These are phyloP conservation scores for Talaromyces marneffei DNA, from an alignment of 2,329 filamentous ascomycete genomes.

Conservation along the genomic window DNA sequence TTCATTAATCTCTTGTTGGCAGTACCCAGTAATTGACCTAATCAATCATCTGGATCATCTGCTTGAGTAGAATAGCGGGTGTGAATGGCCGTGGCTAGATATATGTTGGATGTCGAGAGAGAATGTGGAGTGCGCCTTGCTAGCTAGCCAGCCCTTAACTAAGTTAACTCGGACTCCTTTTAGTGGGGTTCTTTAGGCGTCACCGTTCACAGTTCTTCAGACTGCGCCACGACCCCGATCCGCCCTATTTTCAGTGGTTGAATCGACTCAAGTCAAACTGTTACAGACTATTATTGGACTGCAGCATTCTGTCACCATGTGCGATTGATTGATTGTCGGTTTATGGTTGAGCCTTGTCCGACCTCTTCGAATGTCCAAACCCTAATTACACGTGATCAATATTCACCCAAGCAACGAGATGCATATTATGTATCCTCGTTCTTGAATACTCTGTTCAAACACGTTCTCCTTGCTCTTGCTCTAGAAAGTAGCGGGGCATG, in stretches of 20 bases:
- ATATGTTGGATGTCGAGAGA: background rate
- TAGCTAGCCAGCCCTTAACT: background rate
- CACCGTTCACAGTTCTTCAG: conserved; percentile 1
- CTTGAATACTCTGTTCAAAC: background rate
- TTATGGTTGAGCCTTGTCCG: no score
- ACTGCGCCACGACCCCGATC: conserved; percentile 2
- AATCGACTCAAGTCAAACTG: background rate
- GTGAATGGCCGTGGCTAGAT: background rate
- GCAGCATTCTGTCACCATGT: no score
- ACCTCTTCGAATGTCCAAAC: background rate
- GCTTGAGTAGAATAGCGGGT: no score
- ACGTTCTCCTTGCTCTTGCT: background rate
- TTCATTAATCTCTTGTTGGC: background rate
- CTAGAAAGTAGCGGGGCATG: background rate
- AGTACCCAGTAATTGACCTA: background rate
- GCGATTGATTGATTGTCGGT: no score
- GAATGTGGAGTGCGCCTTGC: conserved; percentile 3
- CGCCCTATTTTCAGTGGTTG: background rate
- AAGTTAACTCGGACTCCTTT: background rate
- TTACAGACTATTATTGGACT: no score
- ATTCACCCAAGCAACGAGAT: background rate
- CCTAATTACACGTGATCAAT: background rate
- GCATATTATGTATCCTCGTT: background rate
- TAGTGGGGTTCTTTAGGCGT: background rate
- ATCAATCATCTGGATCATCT: background rate